Evolutionary conservation across 768 basidiomycete genomes (phyloP).

Genomic region (Lentinus tigrinus): DNA sequence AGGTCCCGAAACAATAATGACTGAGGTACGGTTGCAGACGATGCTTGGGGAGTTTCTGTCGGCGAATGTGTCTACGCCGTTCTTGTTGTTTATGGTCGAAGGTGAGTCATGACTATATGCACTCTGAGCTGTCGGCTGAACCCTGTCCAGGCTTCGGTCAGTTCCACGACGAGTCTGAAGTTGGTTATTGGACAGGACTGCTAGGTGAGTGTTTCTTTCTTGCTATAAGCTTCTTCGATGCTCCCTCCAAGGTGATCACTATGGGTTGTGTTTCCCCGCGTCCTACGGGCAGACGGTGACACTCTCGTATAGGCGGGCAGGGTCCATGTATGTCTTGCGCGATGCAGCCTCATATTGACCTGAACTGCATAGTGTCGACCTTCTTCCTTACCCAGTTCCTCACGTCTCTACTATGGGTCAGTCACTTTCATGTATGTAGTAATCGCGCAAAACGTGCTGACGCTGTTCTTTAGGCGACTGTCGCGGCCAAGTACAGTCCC

Average conservation of each 20-base stretch:
- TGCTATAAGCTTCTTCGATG: background rate
- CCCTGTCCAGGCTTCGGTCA: constrained; percentile 57
- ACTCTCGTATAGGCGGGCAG: background rate
- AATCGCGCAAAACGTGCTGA: background rate
- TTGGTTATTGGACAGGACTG: constrained; percentile 88
- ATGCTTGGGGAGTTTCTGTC: constrained; percentile 95
- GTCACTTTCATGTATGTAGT: background rate
- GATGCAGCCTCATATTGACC: background rate
- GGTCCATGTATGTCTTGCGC: background rate
- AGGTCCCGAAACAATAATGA: background rate
- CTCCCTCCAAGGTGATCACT: too few species aligned
- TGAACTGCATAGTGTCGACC: constrained; percentile 53
- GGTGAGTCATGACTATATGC: constrained; percentile 36
- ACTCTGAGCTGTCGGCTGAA: background rate
- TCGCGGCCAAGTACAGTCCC: constrained; percentile 88
- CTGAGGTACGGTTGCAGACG: constrained; percentile 45
- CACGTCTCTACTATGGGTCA: constrained; percentile 91
- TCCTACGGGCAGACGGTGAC: too few species aligned
- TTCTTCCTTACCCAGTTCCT: constrained; percentile 97
- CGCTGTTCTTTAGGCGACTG: constrained; percentile 60
- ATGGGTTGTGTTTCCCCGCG: too few species aligned
- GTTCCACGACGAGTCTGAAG: constrained; percentile 75
- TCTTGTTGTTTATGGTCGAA: constrained; percentile 94
- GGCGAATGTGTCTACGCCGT: constrained; percentile 91
- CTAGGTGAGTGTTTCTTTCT: constrained; percentile 49